Evolutionary conservation across 1,284 basidiomycete genomes (phyloP).

Genomic region (Sanguinoderma infundibulare): DNA sequence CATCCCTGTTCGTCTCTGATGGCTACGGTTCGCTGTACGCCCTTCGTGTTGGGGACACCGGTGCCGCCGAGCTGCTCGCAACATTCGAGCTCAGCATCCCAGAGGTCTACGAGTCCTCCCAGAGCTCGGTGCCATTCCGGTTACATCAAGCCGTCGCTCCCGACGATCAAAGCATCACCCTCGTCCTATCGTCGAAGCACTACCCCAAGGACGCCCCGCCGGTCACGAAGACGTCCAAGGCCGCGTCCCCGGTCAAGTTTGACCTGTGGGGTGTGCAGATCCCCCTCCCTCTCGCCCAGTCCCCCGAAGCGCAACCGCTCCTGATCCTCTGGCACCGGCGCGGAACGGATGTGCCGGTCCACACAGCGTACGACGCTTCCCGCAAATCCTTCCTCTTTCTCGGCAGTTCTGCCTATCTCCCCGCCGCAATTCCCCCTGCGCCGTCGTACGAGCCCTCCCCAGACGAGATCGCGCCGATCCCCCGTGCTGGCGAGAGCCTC

Average conservation of each 20-base stretch:
- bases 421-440: constrained; percentile 37
- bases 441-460: constrained; percentile 56
- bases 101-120: constrained; percentile 23
- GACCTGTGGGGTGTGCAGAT: constrained; percentile 67
- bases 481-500: constrained; percentile 59
- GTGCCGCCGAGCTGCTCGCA: constrained; percentile 51
- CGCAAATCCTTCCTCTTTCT: constrained; percentile 56
- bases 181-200: constrained; percentile 61
- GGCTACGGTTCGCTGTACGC: constrained; percentile 76
- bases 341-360: constrained; percentile 75
- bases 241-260: constrained; percentile 44
- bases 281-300: constrained; percentile 43
- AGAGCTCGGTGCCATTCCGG: constrained; percentile 55
- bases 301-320: constrained; percentile 40
- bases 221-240: constrained; percentile 13
- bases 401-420: constrained; percentile 59
- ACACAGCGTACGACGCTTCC: constrained; percentile 53
- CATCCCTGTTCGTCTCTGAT: constrained; percentile 67
- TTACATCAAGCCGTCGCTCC: constrained; percentile 51
- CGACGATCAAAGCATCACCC: constrained; percentile 45
- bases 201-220: constrained; percentile 35
- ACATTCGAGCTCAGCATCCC: constrained; percentile 53
- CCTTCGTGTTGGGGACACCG: constrained; percentile 43
- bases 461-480: constrained; percentile 72
- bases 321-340: constrained; percentile 70